A percentile compares a stretch with the other conserved stretches of the same genome.
These are phyloP conservation scores for Saccharomycopsis sp. DNA, from an alignment of 805 yeast genomes.

Conservation along the genomic window DNA sequence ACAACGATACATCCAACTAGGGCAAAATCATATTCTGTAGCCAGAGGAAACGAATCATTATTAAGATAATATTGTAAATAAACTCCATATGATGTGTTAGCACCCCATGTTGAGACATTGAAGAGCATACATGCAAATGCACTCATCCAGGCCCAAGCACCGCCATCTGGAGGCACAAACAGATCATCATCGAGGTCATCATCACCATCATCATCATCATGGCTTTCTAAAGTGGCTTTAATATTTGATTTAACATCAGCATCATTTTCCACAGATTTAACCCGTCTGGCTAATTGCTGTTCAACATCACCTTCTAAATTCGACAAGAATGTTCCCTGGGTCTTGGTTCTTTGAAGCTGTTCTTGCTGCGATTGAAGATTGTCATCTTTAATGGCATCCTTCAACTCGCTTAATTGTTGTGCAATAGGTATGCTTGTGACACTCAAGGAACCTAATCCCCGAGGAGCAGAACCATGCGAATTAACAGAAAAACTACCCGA, in stretches of 20 bases:
- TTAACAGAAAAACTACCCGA: background rate
- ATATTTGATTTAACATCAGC: background rate
- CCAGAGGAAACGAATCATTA: constrained; percentile 39
- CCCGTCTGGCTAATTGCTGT: background rate
- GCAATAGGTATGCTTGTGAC: background rate
- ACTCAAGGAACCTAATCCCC: background rate
- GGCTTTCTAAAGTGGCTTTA: background rate
- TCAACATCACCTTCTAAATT: constrained; percentile 14
- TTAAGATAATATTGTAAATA: constrained; percentile 43
- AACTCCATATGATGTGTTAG: constrained; percentile 49
- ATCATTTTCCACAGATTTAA: background rate
- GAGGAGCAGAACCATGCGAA: background rate
- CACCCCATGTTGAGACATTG: constrained; percentile 46
- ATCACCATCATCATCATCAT: constrained; percentile 29
- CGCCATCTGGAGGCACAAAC: constrained; percentile 38
- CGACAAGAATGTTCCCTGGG: constrained; percentile 1
- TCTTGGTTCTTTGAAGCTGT: constrained; percentile 1
- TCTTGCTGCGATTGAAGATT: background rate
- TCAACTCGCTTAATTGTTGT: background rate
- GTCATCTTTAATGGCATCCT: constrained; percentile 1
- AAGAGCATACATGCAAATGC: constrained; percentile 30
- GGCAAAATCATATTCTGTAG: constrained; percentile 46
- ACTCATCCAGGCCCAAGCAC: constrained; percentile 45
- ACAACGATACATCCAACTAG: constrained; percentile 48
- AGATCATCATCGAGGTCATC: constrained; percentile 27